Base-by-base conservation (phyloP, 345 rosid genomes). In the Sapria himalayana region DNA sequence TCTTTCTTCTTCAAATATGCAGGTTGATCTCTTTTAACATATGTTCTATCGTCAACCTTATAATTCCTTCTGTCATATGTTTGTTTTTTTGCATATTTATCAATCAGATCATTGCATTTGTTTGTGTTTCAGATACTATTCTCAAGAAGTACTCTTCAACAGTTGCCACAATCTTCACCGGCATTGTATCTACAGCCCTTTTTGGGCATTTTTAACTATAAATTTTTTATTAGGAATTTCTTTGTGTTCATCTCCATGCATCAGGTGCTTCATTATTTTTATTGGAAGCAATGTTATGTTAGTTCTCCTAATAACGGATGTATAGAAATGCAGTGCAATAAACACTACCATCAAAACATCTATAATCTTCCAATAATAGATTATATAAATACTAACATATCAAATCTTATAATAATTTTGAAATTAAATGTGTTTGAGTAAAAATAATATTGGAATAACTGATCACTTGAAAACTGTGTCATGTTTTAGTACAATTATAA, bases 1-100 rank as follows among this genome's bases (percentile, higher is more conserved):
- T 57, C 68, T 27, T 62, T 62, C 39, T 62, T 62, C 48, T 62
- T 62, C 53, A 62, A 57, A 62, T 57, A 62, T 42, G 68, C 68
- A 53, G 63, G 68, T 62, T 22, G 13, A 19, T 19, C 7, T 11
- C 18, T 32, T 31, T 8, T 25, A 1, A 13, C 41, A 24, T 37
- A n/a, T 22, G 35, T 25, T 31, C 35, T 44, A 10, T 9, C 33
- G 9, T n/a, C 29, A 5, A 3, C 9, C 23, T 3, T 37, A 25
- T 16, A 20, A 24, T 25, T 25, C 27, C 3, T 2, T 41, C 25
- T 23, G 16, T 22, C 31, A 41, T 41, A 13, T 41, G 27, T 9
- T n/a, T 9, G 3, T n/a, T n/a, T n/a, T n/a, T n/a, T n/a, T n/a
- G n/a, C n/a, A n/a, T n/a, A n/a, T n/a, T n/a, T n/a, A n/a, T n/a